Evolutionary conservation across 2,329 filamentous ascomycete species (phyloP), one percentile per base, ranked within the genome.

Genomic region (Cryphonectria radicalis): DNA sequence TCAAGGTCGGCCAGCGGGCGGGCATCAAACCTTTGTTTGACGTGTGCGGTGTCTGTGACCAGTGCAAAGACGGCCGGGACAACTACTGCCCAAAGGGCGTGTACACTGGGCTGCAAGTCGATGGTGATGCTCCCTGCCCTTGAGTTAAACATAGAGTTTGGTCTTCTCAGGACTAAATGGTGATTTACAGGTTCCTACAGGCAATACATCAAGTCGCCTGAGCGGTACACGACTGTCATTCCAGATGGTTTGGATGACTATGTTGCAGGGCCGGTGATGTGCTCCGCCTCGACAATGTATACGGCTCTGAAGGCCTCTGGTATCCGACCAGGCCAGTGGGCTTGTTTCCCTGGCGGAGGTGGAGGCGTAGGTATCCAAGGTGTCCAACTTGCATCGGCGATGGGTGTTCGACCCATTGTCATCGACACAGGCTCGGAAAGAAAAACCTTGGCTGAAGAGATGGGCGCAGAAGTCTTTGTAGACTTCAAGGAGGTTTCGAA

Each of bases 251-350:
- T 83, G 40, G 83, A 86, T 74, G 81, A 85, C 37, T 81, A 85
- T 76, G 75, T 88, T 22, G 88, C 88, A 2, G 89, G 84, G 0
- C 88, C 88, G 0, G 84, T 90, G 71, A 89, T 90, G 86, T 90
- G 88, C 79, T 84, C 81, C 60, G 87, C 86, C 0, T 85, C 83
- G 8, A 90, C 89, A 1, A 87, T 89, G 72, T 88, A 90, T 77
- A 83, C 86, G 3, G 86, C 87, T 2, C 79, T 90, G 66, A 81
- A 84, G 17, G 84, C 87, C 57, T 85, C 84, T 0, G 81, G 80
- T 1, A 78, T 89, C 4, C 80, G 80, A 70, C 79, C 87, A 0
- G 85, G 87, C 13, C 80, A 88, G 66, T 89, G 85, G 85, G 85
- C 86, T 0, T 83, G 85, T 22, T 87, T 88, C 73, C 85, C 85